These are phyloP conservation scores for Aspergillus sp. DNA, from an alignment of 2,329 filamentous ascomycete species.

Conservation along the genomic window DNA sequence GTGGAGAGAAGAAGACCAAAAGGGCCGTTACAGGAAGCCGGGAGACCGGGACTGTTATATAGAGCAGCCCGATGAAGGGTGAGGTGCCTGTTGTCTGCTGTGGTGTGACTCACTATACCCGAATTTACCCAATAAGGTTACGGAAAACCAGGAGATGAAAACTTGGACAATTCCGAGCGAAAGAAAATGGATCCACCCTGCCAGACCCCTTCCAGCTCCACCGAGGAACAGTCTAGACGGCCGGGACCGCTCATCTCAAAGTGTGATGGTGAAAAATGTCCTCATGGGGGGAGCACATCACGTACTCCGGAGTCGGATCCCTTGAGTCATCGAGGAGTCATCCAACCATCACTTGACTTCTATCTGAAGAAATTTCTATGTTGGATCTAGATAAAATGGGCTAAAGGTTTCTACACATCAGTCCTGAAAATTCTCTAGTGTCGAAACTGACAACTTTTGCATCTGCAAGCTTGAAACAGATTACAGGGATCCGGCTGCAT, in stretches of 20 bases:
- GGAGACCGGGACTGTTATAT: slow-evolving; percentile 5
- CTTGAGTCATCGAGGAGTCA: slow-evolving; percentile 4
- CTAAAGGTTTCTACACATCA: neutral
- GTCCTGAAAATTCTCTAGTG: neutral
- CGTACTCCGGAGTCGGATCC: slow-evolving; percentile 1
- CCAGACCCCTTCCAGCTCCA: slow-evolving; percentile 6
- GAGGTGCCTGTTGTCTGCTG: slow-evolving; percentile 15
- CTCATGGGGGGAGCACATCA: slow-evolving; percentile 13
- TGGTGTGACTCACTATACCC: slow-evolving; percentile 24
- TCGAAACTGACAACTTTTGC: neutral
- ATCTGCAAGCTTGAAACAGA: neutral
- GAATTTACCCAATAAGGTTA: slow-evolving; percentile 12
- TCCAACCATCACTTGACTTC: neutral
- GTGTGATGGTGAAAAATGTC: slow-evolving; percentile 17
- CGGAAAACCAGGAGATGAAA: slow-evolving; percentile 11
- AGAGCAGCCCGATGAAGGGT: slow-evolving; percentile 8
- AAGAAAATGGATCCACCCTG: slow-evolving; percentile 6
- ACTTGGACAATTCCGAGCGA: slow-evolving; percentile 6
- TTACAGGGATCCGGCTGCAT: slow-evolving; percentile 3
- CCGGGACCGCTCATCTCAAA: slow-evolving; percentile 7
- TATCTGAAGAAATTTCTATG: neutral
- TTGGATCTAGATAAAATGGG: too few species aligned
- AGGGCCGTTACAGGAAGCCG: neutral
- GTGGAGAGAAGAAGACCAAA: slow-evolving; percentile 16
- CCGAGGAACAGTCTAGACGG: slow-evolving; percentile 10